Conservation (phyloP, 139 green algal species). For the Cymbomonas tetramitiformis region DNA sequence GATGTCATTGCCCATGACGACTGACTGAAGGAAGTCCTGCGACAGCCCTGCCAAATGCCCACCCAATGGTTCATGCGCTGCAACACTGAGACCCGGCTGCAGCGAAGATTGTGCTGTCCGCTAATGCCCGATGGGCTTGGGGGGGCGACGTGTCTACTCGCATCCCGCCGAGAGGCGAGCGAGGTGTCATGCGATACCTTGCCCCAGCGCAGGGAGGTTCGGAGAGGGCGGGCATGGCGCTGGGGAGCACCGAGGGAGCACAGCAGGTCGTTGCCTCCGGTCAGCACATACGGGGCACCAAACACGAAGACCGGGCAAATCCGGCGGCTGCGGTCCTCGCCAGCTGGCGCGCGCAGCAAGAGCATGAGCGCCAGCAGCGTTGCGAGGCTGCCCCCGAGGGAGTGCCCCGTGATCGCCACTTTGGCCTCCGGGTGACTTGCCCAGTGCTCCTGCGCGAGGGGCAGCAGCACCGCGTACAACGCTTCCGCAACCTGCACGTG, state of each 20-base stretch:
- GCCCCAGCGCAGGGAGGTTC: too few relatives aligned
- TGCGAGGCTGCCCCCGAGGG: constrained; percentile 73
- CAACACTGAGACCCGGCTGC: too few relatives aligned
- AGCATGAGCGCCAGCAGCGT: constrained; percentile 80
- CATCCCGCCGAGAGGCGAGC: too few relatives aligned
- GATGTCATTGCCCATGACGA: constrained; percentile 80
- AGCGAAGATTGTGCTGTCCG: too few relatives aligned
- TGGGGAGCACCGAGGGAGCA: constrained; percentile 9
- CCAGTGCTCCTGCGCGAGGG: constrained; percentile 69
- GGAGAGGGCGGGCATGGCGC: too few relatives aligned
- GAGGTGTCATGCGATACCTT: too few relatives aligned
- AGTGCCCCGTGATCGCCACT: constrained; percentile 49
- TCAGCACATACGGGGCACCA: constrained; percentile 72
- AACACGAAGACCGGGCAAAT: constrained; percentile 83
- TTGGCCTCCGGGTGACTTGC: not conserved
- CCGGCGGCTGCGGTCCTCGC: constrained; percentile 2
- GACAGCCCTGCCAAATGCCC: too few relatives aligned
- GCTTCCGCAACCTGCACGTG: too few relatives aligned
- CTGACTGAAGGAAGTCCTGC: constrained; percentile 47
- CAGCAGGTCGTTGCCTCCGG: constrained; percentile 33
- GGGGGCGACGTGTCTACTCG: too few relatives aligned
- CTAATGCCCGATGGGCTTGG: too few relatives aligned
- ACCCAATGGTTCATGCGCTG: too few relatives aligned
- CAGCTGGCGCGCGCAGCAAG: constrained; percentile 26
- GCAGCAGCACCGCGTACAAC: constrained; percentile 79